Percentiles rank a stretch among this genome's conserved stretches.
phyloP scores from a whole-genome alignment of 2,329 filamentous ascomycete species.

The Boeremia exigua region DNA sequence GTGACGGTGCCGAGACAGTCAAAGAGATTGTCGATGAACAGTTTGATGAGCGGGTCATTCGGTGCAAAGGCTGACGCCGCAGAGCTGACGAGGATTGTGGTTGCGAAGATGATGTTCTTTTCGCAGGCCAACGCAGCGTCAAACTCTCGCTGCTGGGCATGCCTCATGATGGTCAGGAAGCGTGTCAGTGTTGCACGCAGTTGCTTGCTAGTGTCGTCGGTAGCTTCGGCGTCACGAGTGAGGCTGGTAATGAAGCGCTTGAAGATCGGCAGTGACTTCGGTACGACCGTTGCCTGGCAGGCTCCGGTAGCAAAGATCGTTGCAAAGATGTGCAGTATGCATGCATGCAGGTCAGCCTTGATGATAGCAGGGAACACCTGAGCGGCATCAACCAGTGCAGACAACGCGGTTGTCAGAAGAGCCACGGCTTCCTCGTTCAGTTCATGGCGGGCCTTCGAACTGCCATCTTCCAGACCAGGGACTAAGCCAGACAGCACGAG shows the following conservation, averaged over 20 bases:
- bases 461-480: constrained; percentile 74
- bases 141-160: constrained; percentile 76
- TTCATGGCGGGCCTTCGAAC: constrained; percentile 67
- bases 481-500: constrained; percentile 86
- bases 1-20: constrained; percentile 83
- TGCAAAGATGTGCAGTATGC: constrained; percentile 94
- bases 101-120: constrained; percentile 88
- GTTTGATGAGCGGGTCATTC: constrained; percentile 74
- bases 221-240: constrained; percentile 52
- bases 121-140: constrained; percentile 84
- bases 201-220: constrained; percentile 67
- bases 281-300: constrained; percentile 88
- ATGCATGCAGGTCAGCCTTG: constrained; percentile 93
- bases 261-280: constrained; percentile 87
- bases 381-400: constrained; percentile 90
- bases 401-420: constrained; percentile 79
- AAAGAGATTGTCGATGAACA: constrained; percentile 79
- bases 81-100: constrained; percentile 86
- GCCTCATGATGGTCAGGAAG: constrained; percentile 79
- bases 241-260: constrained; percentile 87
- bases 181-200: constrained; percentile 81
- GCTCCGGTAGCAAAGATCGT: constrained; percentile 86
- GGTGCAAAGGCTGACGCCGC: constrained; percentile 75
- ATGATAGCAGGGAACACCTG: constrained; percentile 97
- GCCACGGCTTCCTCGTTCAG: constrained; percentile 87